phyloP scores from a whole-genome alignment of 257 asterid species.

The Thymus quinquecostatus region DNA sequence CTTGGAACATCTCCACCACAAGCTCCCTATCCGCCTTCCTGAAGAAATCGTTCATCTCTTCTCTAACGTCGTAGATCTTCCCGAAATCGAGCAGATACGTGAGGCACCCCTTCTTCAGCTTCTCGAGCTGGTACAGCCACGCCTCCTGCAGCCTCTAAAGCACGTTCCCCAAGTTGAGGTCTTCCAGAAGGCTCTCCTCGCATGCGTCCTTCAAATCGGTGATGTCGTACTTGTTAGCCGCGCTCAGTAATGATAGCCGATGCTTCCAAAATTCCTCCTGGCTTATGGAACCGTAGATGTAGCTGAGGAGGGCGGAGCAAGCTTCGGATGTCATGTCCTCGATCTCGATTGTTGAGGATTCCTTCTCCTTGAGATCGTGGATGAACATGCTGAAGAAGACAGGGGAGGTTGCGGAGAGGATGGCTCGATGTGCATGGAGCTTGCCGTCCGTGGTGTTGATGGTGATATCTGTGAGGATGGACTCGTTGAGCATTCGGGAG shows the following conservation, averaged over 20 bases:
- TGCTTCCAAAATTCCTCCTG: slow-evolving; percentile 91
- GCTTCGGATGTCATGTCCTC: slow-evolving; percentile 84
- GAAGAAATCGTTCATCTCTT: slow-evolving; percentile 67
- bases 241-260: slow-evolving; percentile 68
- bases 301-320: slow-evolving; percentile 73
- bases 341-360: slow-evolving; percentile 70
- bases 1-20: slow-evolving; percentile 85
- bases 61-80: slow-evolving; percentile 85
- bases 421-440: slow-evolving; percentile 74
- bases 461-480: slow-evolving; percentile 76
- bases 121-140: slow-evolving; percentile 78
- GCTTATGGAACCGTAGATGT: slow-evolving; percentile 72
- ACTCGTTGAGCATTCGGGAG: slow-evolving; percentile 80
- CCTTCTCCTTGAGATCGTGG: slow-evolving; percentile 84
- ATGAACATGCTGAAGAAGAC: slow-evolving; percentile 88
- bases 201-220: slow-evolving; percentile 78
- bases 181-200: slow-evolving; percentile 85
- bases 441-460: slow-evolving; percentile 78
- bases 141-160: slow-evolving; percentile 95
- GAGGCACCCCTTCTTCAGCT: slow-evolving; percentile 83
- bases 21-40: slow-evolving; percentile 77
- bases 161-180: slow-evolving; percentile 73
- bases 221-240: slow-evolving; percentile 85
- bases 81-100: slow-evolving; percentile 85
- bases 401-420: slow-evolving; percentile 84